phyloP scores from a whole-genome alignment of 805 yeast species.

The Yarrowia sp. region DNA sequence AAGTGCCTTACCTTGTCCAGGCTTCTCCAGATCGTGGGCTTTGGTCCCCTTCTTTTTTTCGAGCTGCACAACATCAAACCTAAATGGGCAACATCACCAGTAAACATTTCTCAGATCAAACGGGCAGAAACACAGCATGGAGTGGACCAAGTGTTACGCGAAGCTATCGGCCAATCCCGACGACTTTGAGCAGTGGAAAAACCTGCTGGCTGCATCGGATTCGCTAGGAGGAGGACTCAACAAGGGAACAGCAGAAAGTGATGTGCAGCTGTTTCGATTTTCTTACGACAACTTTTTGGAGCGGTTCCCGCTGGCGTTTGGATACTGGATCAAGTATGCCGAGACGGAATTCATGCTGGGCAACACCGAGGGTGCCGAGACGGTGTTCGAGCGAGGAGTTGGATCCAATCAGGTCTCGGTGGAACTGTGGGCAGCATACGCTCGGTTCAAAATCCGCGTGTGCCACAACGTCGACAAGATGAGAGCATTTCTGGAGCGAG shows the following conservation, averaged over 20 bases:
- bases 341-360: slow-evolving; percentile 40
- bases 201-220: slow-evolving; percentile 36
- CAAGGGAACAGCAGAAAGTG: slow-evolving; percentile 35
- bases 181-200: slow-evolving; percentile 40
- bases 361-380: slow-evolving; percentile 37
- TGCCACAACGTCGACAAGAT: slow-evolving; percentile 31
- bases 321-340: slow-evolving; percentile 46
- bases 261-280: slow-evolving; percentile 34
- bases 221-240: slow-evolving; percentile 37
- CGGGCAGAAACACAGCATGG: slow-evolving; percentile 8
- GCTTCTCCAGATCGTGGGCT: too few species aligned
- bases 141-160: slow-evolving; percentile 31
- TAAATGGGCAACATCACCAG: slow-evolving; percentile 5
- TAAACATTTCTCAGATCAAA: slow-evolving; percentile 4
- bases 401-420: slow-evolving; percentile 37
- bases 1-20: too few species aligned
- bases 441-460: slow-evolving; percentile 38
- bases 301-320: slow-evolving; percentile 42
- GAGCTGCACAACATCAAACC: slow-evolving; percentile 14
- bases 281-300: slow-evolving; percentile 38
- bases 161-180: slow-evolving; percentile 34
- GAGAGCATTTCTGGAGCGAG: slow-evolving; percentile 46
- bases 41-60: too few species aligned
- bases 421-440: slow-evolving; percentile 42
- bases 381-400: slow-evolving; percentile 40